Evolutionary conservation across 1,284 basidiomycete genomes (phyloP), one percentile per base, ranked within the genome.

Genomic region (Chalciporus sp.): DNA sequence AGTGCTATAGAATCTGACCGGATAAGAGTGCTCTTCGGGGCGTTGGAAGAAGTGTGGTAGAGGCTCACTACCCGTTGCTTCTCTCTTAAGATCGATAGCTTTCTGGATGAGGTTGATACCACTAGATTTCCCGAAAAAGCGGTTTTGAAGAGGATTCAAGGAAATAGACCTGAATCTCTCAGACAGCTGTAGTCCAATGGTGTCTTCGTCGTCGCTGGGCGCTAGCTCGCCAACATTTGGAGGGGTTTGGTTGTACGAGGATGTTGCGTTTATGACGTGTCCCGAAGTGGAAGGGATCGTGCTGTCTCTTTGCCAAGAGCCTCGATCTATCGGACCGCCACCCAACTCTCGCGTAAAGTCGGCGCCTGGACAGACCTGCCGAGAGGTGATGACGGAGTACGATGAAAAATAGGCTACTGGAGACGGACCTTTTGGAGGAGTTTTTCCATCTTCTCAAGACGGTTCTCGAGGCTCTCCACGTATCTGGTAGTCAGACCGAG

Each of bases 81-180:
- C 81, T 39, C 82, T 78, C 65, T 88, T 90, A 17, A 90, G 70
- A 52, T 84, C 81, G 23, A 89, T 77, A 16, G 88, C 84, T 2
- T 81, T 78, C 41, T 82, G 81, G 42, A 92, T 72, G 10, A 92
- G 77, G 71, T 82, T 82, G 1, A 83, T 77, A 4, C 83, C 82
- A 49, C 87, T 90, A 1, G 85, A 86, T 62, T 89, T 86, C 1
- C 89, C 89, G 58, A 87, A 86, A 68, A 88, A 91, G 9, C 85
- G 76, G 33, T 74, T 71, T 2, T 75, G 68, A 3, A 56, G 58
- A 0, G 73, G 68, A 26, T 72, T 62, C 41, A 71, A 10, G 14
- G 27, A 45, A 55, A 71, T 57, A 19, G 58, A 54, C 40, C 50
- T 52, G 46, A 69, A 41, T 12, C 53, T 52, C 45, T 72, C 58